phyloP scores from a whole-genome alignment of 306 rosid genomes.

The Cucurbita maxima region DNA sequence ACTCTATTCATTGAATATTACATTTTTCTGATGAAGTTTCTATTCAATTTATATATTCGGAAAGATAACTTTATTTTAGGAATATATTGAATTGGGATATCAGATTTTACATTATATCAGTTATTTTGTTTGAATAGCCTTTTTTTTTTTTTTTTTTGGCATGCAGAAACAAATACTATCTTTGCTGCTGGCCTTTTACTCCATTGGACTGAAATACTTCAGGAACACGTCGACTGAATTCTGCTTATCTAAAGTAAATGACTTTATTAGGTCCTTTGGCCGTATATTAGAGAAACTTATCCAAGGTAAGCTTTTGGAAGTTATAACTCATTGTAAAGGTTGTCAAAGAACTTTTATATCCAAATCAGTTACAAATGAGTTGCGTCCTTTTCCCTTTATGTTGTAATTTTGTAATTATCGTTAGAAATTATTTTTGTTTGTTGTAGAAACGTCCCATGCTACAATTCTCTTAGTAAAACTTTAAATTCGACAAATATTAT shows the following conservation, averaged over 20 bases:
- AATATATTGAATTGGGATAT: not conserved
- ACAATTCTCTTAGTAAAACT: not conserved
- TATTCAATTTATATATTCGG: not conserved
- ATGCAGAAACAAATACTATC: conserved; percentile 50
- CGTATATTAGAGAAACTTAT: conserved; percentile 37
- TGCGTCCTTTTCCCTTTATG: not conserved
- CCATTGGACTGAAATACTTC: conserved; percentile 51
- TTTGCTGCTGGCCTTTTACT: conserved; percentile 49
- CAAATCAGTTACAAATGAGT: not conserved
- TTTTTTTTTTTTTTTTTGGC: conserved; percentile 18
- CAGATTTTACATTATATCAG: not conserved
- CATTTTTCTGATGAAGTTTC: not conserved
- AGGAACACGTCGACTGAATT: conserved; percentile 47
- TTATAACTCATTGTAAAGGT: conserved; percentile 6
- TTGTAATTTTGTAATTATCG: not conserved
- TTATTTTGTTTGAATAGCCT: not conserved
- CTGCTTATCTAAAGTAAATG: conserved; percentile 49
- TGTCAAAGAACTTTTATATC: not conserved
- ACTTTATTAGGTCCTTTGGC: conserved; percentile 39
- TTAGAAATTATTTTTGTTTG: not conserved
- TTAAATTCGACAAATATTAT: not conserved
- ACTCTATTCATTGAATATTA: not conserved
- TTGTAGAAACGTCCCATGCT: not conserved
- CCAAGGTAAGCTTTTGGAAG: conserved; percentile 34
- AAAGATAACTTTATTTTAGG: not conserved